Evolutionary conservation across 495 filamentous ascomycete species (phyloP), one percentile per base, ranked within the genome.

Genomic region (Choiromyces venosus): DNA sequence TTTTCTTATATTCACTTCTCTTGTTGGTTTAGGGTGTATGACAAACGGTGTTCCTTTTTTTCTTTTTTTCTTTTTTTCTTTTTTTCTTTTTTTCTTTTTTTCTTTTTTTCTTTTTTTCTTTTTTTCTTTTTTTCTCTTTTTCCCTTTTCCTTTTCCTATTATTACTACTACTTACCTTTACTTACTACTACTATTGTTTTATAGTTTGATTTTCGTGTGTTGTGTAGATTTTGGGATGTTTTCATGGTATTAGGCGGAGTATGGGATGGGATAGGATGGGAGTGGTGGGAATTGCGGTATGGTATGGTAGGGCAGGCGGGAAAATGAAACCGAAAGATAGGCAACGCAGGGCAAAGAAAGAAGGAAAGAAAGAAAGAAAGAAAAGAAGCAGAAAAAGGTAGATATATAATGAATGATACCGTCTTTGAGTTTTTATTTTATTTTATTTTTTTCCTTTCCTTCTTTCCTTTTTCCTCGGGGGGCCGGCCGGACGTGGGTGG

Each of bases 91-190:
- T 40, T 16, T 68, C 65, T 40, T 69, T 68, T 9, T 9, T 4
- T 35, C 37, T 38, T 14, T 66, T 68, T 39, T 67, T 66, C 44
- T 21, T 76, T 38, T 44, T 76, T 74, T 71, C 25, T 67, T 46
- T 42, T 39, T 33, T 68, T 72, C 56, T 68, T 64, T 61, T 72
- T 37, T 72, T 37, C 16, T 75, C 38, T 65, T 68, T 21, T n/a
- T 5, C 65, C 52, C 29, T 37, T 35, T 74, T 71, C 36, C 67
- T 52, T 10, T 68, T 78, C 64, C 39, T 67, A 36, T 25, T 67
- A 67, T 8, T 65, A 29, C 29, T 65, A 2, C 61, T 29, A 18
- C n/a, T n/a, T n/a, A n/a, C n/a, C n/a, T n/a, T n/a, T n/a, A n/a
- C n/a, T n/a, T n/a, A n/a, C 14, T 65, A 29, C 66, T 29, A 37